These are phyloP conservation scores for Coniferiporia sulphurascens DNA, from an alignment of 1,284 basidiomycete genomes.

Conservation along the genomic window DNA sequence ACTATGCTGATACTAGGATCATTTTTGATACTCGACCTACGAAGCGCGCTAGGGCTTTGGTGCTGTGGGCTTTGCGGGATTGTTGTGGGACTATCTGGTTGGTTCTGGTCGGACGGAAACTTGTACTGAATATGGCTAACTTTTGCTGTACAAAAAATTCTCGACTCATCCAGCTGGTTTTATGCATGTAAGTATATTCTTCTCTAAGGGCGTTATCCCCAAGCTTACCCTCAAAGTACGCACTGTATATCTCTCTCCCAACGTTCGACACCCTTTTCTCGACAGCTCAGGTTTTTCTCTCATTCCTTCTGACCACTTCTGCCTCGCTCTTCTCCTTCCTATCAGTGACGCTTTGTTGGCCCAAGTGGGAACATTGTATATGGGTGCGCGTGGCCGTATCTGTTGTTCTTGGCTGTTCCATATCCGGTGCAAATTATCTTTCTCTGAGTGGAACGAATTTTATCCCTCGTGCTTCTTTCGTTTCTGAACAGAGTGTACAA, in stretches of 20 bases:
- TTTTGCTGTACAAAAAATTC: not conserved
- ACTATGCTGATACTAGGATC: constrained; percentile 1
- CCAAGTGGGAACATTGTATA: not conserved
- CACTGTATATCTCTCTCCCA: constrained; percentile 7
- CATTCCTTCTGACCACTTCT: constrained; percentile 3
- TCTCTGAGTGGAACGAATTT: not conserved
- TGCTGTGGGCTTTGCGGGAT: constrained; percentile 3
- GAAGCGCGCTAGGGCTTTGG: not conserved
- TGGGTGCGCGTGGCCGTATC: constrained; percentile 2
- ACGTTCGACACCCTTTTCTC: constrained; percentile 3
- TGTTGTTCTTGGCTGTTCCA: not conserved
- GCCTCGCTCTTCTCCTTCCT: constrained; percentile 12
- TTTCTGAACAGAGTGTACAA: not conserved
- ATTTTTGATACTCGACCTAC: constrained; percentile 1
- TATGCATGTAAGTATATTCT: constrained; percentile 13
- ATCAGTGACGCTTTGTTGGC: not conserved
- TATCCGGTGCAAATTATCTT: constrained; percentile 2
- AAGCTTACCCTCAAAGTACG: not conserved
- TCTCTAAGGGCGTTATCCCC: not conserved
- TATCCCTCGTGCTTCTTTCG: not conserved
- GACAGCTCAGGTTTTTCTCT: constrained; percentile 6
- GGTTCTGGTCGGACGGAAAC: not conserved
- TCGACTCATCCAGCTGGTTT: not conserved
- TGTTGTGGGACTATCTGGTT: constrained; percentile 16
- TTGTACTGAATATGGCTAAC: not conserved